Conservation (phyloP, 371 early-diverging fungal species). For the Syncephalis fuscata region DNA sequence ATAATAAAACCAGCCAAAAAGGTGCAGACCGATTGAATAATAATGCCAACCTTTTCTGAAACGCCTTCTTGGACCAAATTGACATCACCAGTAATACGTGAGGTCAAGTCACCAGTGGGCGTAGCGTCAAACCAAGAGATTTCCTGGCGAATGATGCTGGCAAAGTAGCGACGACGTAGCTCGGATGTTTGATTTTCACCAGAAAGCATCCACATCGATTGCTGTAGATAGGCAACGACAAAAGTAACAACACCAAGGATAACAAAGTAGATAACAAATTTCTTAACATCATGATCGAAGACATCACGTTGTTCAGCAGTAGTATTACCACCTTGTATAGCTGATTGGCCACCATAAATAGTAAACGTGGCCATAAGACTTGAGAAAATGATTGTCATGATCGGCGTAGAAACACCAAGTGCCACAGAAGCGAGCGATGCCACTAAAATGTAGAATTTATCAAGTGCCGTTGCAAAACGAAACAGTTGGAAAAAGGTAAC, state of each 20-base stretch:
- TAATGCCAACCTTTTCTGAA: slow-evolving; percentile 63
- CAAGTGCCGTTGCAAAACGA: slow-evolving; percentile 43
- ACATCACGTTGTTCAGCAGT: background rate
- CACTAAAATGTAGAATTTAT: slow-evolving; percentile 29
- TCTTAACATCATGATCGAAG: slow-evolving; percentile 1
- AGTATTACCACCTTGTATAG: background rate
- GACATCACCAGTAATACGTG: slow-evolving; percentile 59
- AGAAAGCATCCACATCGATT: slow-evolving; percentile 13
- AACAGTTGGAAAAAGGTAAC: slow-evolving; percentile 36
- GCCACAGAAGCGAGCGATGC: slow-evolving; percentile 20
- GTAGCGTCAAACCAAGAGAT: slow-evolving; percentile 80
- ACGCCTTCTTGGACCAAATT: slow-evolving; percentile 75
- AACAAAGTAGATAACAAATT: slow-evolving; percentile 35
- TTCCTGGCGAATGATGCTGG: slow-evolving; percentile 73
- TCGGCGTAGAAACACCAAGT: slow-evolving; percentile 28
- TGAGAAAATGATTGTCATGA: slow-evolving; percentile 32
- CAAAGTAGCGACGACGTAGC: slow-evolving; percentile 48
- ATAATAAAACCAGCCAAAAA: slow-evolving; percentile 79
- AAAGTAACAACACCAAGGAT: slow-evolving; percentile 38
- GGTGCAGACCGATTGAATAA: slow-evolving; percentile 42
- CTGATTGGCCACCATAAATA: slow-evolving; percentile 3
- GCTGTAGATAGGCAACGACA: slow-evolving; percentile 13
- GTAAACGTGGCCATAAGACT: slow-evolving; percentile 14
- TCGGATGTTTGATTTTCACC: slow-evolving; percentile 21
- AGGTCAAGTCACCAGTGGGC: slow-evolving; percentile 47